Evolutionary conservation across 768 basidiomycete species (phyloP), one percentile per base, ranked within the genome.

Genomic region (Flagelloscypha sp.): DNA sequence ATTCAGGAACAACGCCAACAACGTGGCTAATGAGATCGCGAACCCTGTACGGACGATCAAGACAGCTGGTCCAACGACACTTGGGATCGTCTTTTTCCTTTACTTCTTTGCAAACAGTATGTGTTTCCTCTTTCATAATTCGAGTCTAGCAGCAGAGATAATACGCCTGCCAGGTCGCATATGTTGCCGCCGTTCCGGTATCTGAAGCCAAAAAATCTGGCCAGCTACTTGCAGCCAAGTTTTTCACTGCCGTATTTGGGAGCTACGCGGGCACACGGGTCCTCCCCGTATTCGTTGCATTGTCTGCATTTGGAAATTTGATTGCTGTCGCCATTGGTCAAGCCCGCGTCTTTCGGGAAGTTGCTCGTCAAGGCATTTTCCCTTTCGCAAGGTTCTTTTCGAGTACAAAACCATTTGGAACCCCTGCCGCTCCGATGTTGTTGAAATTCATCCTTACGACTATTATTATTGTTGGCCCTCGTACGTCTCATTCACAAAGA

Each of bases 281-380:
- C 22, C 30, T 33, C 17, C 21, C 35, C 30, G 28, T 42, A 13
- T 35, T 29, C 33, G 34, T 48, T 24, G 42, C 41, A 5, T 31
- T 48, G 7, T 44, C 18, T 9, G 38, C 50, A 3, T 30, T 48
- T 23, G 43, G 48, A 6, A 49, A 40, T 21, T 39, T 51, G 5
- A 29, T 43, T 0, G 35, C 38, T n/a, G 29, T 41, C 24, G 10
- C 48, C n/a, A 38, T 59, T 34, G 59, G 56, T 6, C 53, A 68
- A 49, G 54, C 66, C 10, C 61, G 71, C 24, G 53, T 72, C 30
- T 55, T 73, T 19, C 63, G 70, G 16, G 73, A 75, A 49, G 57
- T 70, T 21, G 71, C 65, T 10, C 58, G 72, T 31, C 70, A 74
- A 53, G 72, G 72, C 8, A 53, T 75, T 4, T 52, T 75, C 12